These are phyloP conservation scores for Cryptomeria japonica DNA, from an alignment of 75 land plant species.

Conservation along the genomic window DNA sequence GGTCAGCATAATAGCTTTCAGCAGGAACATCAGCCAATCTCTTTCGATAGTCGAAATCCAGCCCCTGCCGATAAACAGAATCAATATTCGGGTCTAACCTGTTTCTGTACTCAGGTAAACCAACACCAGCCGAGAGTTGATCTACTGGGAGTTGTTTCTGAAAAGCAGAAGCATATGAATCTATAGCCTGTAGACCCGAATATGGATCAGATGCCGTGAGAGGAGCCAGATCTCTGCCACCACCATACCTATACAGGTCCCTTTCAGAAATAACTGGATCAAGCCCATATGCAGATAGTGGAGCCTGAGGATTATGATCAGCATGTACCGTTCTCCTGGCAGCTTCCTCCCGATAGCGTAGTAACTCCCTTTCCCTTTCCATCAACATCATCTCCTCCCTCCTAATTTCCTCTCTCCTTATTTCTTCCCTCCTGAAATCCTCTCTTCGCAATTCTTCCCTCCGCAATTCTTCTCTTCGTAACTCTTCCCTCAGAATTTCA, in stretches of 20 bases:
- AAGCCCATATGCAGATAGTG: neutral
- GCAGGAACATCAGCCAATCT: neutral
- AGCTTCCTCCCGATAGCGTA: constrained; percentile 7
- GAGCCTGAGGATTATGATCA: neutral
- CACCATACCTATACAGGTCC: neutral
- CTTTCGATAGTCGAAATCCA: neutral
- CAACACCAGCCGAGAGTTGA: neutral
- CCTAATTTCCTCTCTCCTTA: neutral
- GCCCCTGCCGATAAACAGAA: neutral
- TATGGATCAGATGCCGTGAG: neutral
- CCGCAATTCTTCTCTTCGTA: neutral
- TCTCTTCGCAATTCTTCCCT: neutral
- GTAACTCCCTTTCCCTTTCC: constrained; percentile 4
- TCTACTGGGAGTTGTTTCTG: neutral
- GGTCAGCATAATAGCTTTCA: neutral
- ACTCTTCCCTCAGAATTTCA: neutral
- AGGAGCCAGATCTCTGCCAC: neutral
- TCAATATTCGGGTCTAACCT: neutral
- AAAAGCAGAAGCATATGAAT: neutral
- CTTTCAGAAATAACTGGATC: neutral
- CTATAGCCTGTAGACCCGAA: neutral
- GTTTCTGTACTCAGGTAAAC: neutral
- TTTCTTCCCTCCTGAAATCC: neutral
- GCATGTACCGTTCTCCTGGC: neutral
- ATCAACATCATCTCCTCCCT: neutral